Conservation (phyloP, 768 basidiomycete genomes). For the Dictyophora rubrovolvata region DNA sequence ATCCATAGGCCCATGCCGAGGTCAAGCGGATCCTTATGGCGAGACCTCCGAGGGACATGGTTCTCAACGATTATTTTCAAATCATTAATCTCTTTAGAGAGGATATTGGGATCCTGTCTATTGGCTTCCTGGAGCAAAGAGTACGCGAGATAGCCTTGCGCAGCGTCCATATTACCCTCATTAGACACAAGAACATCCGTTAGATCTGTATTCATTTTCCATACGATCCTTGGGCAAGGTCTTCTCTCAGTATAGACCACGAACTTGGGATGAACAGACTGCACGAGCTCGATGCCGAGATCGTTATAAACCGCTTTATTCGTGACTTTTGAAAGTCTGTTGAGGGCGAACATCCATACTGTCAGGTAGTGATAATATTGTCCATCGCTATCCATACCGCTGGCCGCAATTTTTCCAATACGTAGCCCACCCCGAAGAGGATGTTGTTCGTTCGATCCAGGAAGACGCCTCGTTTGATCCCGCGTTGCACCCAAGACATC, state of each 20-base stretch:
- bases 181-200: constrained; percentile 16
- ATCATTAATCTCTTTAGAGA: constrained; percentile 16
- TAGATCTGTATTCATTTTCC: constrained; percentile 23
- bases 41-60: constrained; percentile 14
- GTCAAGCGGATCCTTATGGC: constrained; percentile 20
- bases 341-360: constrained; percentile 25
- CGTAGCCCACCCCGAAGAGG: constrained; percentile 22
- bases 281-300: constrained; percentile 18
- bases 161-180: constrained; percentile 23
- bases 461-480: constrained; percentile 14
- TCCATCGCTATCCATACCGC: constrained; percentile 20
- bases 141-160: constrained; percentile 21
- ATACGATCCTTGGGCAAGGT: constrained; percentile 17
- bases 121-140: constrained; percentile 16
- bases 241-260: constrained; percentile 12
- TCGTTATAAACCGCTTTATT: constrained; percentile 19
- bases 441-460: constrained; percentile 19
- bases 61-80: constrained; percentile 19
- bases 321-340: constrained; percentile 18
- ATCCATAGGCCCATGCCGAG: constrained; percentile 24
- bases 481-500: constrained; percentile 18
- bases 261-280: constrained; percentile 22
- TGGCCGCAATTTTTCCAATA: constrained; percentile 20
- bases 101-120: constrained; percentile 8
- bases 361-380: constrained; percentile 24